Conservation (phyloP, 495 filamentous ascomycete genomes). For the Aspergillus incahuasiensis region DNA sequence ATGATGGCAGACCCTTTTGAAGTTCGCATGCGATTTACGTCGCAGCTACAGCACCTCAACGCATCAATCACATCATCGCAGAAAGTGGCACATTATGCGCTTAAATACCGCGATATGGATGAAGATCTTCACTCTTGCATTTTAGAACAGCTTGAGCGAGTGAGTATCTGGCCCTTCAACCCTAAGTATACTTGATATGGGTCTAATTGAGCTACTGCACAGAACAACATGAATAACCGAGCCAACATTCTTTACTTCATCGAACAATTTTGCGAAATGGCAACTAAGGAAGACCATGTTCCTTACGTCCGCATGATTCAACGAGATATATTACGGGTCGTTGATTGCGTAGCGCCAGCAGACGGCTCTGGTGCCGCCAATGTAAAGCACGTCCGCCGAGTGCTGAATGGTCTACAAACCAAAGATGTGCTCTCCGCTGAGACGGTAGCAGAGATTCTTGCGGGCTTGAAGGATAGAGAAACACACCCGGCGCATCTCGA, state of each 20-base stretch:
- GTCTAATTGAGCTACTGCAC: neutral
- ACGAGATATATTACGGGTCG: slow-evolving; percentile 80
- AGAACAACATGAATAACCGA: slow-evolving; percentile 92
- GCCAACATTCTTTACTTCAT: slow-evolving; percentile 99
- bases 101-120: slow-evolving; percentile 86
- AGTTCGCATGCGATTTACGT: slow-evolving; percentile 94
- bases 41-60: slow-evolving; percentile 79
- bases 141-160: slow-evolving; percentile 85
- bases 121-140: slow-evolving; percentile 98
- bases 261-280: slow-evolving; percentile 88
- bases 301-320: slow-evolving; percentile 92
- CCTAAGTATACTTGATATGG: neutral
- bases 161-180: slow-evolving; percentile 27
- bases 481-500: slow-evolving; percentile 39
- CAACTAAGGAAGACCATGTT: slow-evolving; percentile 63
- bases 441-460: slow-evolving; percentile 72
- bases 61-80: slow-evolving; percentile 83
- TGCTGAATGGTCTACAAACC: slow-evolving; percentile 62
- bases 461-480: slow-evolving; percentile 71
- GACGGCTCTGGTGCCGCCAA: slow-evolving; percentile 92
- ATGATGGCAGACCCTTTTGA: slow-evolving; percentile 94
- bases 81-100: slow-evolving; percentile 90
- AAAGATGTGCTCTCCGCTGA: slow-evolving; percentile 64
- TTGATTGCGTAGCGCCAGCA: slow-evolving; percentile 76
- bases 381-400: slow-evolving; percentile 82